Evolutionary conservation across 2,329 filamentous ascomycete genomes (phyloP), one percentile per base, ranked within the genome.

Genomic region (Epichloe festucae): DNA sequence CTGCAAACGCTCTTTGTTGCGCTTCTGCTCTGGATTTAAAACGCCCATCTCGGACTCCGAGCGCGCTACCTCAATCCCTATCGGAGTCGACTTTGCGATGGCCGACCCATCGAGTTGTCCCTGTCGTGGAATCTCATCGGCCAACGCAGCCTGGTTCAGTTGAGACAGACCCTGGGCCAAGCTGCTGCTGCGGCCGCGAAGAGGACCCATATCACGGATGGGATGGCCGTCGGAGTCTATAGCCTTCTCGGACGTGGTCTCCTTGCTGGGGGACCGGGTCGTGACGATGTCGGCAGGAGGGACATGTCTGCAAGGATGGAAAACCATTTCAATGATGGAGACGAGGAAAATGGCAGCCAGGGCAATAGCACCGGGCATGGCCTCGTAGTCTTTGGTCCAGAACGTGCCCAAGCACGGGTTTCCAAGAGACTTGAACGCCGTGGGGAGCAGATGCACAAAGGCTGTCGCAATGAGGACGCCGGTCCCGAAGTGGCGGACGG

Each of bases 281-380:
- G 27, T 17, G 5, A 43, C 48, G 35, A 53, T 41, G 15, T 48
- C 48, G 39, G 55, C 52, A 2, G 62, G 56, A 0, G 57, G 56
- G 12, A 63, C 54, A 48, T 65, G 66, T 15, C 69, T 63, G 15
- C 66, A 65, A 0, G 73, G 73, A 41, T 73, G 71, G 52, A 82
- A 78, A 27, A 77, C 68, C 77, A 82, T 95, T 66, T 96, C 90
- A 54, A 96, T 76, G 11, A 83, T 75, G 10, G 91, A 85, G 6
- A 95, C 89, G 10, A 87, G 73, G 59, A 94, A 76, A 39, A 89
- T 86, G 31, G 85, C 82, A 11, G 81, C 71, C 79, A 95, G 88
- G 47, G 87, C 83, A 53, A 94, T 82, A 49, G 89, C 77, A 4
- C 89, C 88, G 1, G 88, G 82, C 70, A 93, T 86, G 21, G 87